Evolutionary conservation across 805 yeast genomes (phyloP).

Genomic region (Clavispora fructus): DNA sequence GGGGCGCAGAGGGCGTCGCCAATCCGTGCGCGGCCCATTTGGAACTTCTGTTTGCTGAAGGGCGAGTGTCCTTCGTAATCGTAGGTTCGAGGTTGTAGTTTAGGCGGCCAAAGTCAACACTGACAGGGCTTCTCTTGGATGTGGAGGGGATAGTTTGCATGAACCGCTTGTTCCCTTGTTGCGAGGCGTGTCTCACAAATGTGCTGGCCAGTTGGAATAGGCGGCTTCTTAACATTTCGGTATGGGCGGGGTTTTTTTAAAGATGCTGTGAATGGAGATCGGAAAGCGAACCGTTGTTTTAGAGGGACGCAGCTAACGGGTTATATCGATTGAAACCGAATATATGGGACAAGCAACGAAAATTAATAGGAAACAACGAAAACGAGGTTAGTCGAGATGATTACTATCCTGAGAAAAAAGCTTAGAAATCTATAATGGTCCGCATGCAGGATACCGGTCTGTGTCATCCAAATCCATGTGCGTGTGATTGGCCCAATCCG

Average conservation of each 20-base stretch:
- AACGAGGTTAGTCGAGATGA: not conserved
- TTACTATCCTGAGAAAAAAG: not conserved
- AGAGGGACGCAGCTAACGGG: not conserved
- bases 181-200: slow-evolving; percentile 12
- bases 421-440: not conserved
- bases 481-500: not conserved
- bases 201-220: slow-evolving; percentile 5
- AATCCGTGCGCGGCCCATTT: slow-evolving; percentile 32
- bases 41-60: slow-evolving; percentile 2
- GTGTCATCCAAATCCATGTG: not conserved
- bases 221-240: slow-evolving; percentile 8
- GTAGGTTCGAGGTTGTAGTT: slow-evolving; percentile 6
- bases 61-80: slow-evolving; percentile 1
- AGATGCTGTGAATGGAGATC: not conserved
- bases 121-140: slow-evolving; percentile 8
- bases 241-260: not conserved
- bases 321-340: too few relatives aligned
- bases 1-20: slow-evolving; percentile 8
- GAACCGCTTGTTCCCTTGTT: slow-evolving; percentile 18
- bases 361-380: not conserved
- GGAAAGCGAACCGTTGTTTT: not conserved
- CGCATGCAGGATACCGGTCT: not conserved
- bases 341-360: not conserved
- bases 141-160: slow-evolving; percentile 23
- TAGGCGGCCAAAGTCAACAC: slow-evolving; percentile 8